Percentiles rank a stretch among this genome's conserved stretches.
Evolutionary conservation across 768 basidiomycete genomes (phyloP).

Genomic region (Naganishia onofrii): DNA sequence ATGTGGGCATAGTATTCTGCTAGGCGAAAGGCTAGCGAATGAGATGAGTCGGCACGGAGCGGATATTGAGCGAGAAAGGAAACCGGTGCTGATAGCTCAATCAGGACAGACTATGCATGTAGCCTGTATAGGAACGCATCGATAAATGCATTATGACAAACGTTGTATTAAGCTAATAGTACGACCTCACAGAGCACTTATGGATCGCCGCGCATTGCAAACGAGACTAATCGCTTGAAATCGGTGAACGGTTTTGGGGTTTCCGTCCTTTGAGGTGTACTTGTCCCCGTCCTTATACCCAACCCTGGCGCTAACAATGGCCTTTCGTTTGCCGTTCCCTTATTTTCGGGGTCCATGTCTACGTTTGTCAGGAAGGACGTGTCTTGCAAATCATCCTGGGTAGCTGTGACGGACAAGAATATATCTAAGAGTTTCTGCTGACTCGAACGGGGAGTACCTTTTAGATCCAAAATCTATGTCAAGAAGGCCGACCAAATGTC

Average conservation of each 20-base stretch:
- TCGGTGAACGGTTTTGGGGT: conserved; percentile 83
- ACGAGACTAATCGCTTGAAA: conserved; percentile 80
- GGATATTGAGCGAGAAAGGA: background rate
- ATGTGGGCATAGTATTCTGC: conserved; percentile 3
- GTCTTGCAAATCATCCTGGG: conserved; percentile 78
- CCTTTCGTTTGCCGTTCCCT: conserved; percentile 16
- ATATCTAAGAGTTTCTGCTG: conserved; percentile 88
- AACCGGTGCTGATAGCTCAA: background rate
- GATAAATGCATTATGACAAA: background rate
- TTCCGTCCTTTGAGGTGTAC: conserved; percentile 49
- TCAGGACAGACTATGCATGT: conserved; percentile 6
- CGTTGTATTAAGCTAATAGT: background rate
- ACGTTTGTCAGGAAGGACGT: conserved; percentile 89
- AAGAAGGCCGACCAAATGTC: background rate
- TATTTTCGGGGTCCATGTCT: conserved; percentile 80
- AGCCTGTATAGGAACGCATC: background rate
- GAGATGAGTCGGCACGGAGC: conserved; percentile 9
- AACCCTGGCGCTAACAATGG: conserved; percentile 8
- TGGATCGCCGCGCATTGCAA: conserved; percentile 59
- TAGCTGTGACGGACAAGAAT: conserved; percentile 89
- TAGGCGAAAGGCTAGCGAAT: conserved; percentile 2
- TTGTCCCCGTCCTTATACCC: conserved; percentile 18
- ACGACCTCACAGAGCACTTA: background rate
- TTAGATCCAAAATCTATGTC: conserved; percentile 83
- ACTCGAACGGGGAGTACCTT: conserved; percentile 79